Evolutionary conservation across 1,284 basidiomycete species (phyloP), one percentile per base, ranked within the genome.

Genomic region (Ceratobasidium sp.): DNA sequence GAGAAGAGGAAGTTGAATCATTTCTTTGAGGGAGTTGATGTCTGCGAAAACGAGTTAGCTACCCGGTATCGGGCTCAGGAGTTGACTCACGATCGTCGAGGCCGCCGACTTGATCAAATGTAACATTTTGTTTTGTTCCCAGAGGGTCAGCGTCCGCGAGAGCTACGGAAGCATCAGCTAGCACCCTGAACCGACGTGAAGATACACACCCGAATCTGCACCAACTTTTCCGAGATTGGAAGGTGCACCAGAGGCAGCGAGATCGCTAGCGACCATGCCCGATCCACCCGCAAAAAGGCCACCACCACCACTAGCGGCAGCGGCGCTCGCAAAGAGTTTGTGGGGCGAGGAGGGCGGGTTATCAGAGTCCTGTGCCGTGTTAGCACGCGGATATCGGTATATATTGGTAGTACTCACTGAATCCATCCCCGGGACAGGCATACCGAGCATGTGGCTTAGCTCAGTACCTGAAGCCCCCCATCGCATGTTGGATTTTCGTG

Each of bases 131-230:
- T 82, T 97, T 96, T 7, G 98, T 94, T 23, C 97, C 97, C 12
- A 99, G 89, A 3, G 98, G 98, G 85, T 99, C 98, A 2, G 95
- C 94, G 84, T 99, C 98, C 12, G 98, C 97, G n/a, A 97, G 90
- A 63, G 91, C 96, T 85, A 84, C 78, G 44, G 81, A 79, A 53
- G 78, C 26, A 40, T 60, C 67, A 78, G 40, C 53, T 46, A 20
- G 20, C 51, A 66, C 56, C 18, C 69, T 66, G 20, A 1, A 68
- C 60, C 28, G 46, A 20, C 13, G n/a, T n/a, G 15, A 56, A 28
- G 53, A 42, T 46, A 80, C 51, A 28, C 49, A 51, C 82, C 82
- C 91, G 93, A 90, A 77, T 94, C 89, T 82, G 93, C 94, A 1
- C 91, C 91, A 55, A 97, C 90, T 84, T 95, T 96, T 69, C 94